Evolutionary conservation across 495 filamentous ascomycete species (phyloP).

Genomic region (Daldinia loculata): DNA sequence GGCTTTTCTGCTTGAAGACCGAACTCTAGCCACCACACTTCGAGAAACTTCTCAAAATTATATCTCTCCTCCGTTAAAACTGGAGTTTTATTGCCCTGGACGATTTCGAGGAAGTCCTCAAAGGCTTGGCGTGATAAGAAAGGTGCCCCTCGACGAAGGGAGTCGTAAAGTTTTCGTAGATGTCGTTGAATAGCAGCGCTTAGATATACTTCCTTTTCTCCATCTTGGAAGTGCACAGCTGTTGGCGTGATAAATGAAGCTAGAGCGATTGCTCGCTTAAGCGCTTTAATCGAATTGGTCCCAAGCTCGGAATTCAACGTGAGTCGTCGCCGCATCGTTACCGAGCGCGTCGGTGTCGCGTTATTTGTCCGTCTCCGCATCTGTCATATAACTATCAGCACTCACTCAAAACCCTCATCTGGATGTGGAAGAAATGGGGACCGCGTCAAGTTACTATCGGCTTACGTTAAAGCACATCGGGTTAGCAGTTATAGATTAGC

Average conservation of each 20-base stretch:
- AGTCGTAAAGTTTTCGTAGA: slow-evolving; percentile 48
- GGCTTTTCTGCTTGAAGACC: slow-evolving; percentile 48
- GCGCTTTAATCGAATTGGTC: slow-evolving; percentile 43
- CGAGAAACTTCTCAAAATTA: slow-evolving; percentile 55
- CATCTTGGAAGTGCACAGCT: slow-evolving; percentile 38
- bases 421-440: background rate
- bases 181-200: slow-evolving; percentile 48
- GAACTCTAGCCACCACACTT: slow-evolving; percentile 49
- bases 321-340: slow-evolving; percentile 35
- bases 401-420: background rate
- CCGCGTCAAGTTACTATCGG: background rate
- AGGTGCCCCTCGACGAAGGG: slow-evolving; percentile 38
- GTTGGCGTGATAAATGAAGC: slow-evolving; percentile 41
- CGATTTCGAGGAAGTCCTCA: slow-evolving; percentile 48
- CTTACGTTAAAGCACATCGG: slow-evolving; percentile 37
- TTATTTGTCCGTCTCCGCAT: slow-evolving; percentile 30
- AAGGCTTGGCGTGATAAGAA: slow-evolving; percentile 48
- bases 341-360: slow-evolving; percentile 20
- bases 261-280: slow-evolving; percentile 45
- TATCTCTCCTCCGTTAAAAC: slow-evolving; percentile 46
- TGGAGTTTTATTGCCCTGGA: slow-evolving; percentile 48
- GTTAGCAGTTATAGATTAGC: background rate
- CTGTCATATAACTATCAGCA: slow-evolving; percentile 23
- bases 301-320: slow-evolving; percentile 40
- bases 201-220: slow-evolving; percentile 40